A percentile compares a stretch with the other conserved stretches of the same genome.
These are phyloP conservation scores for Tricholoma bakamatsutake DNA, from an alignment of 768 basidiomycete species.

Conservation along the genomic window DNA sequence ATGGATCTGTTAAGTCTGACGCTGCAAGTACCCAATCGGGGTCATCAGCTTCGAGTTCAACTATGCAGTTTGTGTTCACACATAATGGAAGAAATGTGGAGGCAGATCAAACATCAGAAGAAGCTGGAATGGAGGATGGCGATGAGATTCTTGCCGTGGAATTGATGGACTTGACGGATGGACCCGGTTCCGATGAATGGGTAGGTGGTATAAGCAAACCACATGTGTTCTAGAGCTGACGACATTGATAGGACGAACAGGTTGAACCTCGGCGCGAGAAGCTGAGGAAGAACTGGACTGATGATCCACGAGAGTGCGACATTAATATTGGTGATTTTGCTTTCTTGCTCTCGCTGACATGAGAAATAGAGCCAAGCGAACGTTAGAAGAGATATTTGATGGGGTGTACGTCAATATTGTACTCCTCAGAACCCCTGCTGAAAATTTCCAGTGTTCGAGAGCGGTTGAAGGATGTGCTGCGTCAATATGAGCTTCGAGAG, in stretches of 20 bases:
- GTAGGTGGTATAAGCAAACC: conserved; percentile 30
- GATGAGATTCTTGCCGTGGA: conserved; percentile 89
- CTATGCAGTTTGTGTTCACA: conserved; percentile 81
- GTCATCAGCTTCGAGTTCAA: conserved; percentile 30
- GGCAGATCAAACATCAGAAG: conserved; percentile 79
- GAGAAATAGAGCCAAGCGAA: conserved; percentile 54
- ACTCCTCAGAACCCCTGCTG: conserved; percentile 2
- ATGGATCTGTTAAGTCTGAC: conserved; percentile 47
- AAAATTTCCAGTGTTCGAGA: conserved; percentile 63
- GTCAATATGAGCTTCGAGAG: conserved; percentile 86
- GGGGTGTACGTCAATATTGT: conserved; percentile 54
- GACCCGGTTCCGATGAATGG: conserved; percentile 54
- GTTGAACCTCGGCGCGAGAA: conserved; percentile 60
- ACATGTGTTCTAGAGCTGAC: neutral
- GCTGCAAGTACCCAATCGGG: conserved; percentile 40
- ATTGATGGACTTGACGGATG: conserved; percentile 83
- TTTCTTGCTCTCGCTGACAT: conserved; percentile 4
- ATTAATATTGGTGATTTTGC: conserved; percentile 1
- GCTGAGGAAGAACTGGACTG: conserved; percentile 77
- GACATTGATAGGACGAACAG: conserved; percentile 48
- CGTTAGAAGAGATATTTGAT: conserved; percentile 82
- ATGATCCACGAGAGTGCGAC: conserved; percentile 67
- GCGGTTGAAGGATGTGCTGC: conserved; percentile 80
- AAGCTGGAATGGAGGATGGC: conserved; percentile 80
- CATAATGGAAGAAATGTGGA: conserved; percentile 78